Evolutionary conservation across 1,139 yeast species (phyloP), one percentile per base, ranked within the genome.

Genomic region (Hanseniaspora uvarum): DNA sequence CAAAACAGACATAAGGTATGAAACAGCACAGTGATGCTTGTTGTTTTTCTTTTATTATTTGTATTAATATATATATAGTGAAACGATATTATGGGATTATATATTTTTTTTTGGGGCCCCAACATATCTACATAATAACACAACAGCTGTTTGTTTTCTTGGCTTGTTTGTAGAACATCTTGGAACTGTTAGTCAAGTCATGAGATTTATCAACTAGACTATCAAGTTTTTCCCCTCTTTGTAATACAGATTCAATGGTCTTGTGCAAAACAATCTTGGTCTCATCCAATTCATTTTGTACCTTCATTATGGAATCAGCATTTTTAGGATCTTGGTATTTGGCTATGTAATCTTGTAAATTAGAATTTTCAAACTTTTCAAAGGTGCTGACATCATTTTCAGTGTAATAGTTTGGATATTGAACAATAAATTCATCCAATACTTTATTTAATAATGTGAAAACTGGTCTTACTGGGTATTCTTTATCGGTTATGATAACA

Each of bases 131-230:
- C 76, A 84, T 78, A 61, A 89, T 77, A 23, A 83, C 76, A 73
- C 98, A 94, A 72, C 98, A 92, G 26, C 96, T 86, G 72, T 92
- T 92, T 46, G 97, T 88, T 78, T 87, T 88, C 74, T 89, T 88
- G 38, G 98, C 98, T 70, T 92, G 96, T 68, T 87, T 88, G 74
- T 92, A 92, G 68, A 94, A 92, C 86, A 88, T 86, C 67, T 94
- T 79, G 37, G 96, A 86, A 53, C 94, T 80, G 33, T 87, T 78
- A 40, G 94, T 83, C 63, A 92, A 76, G 1, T 96, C 95, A 67
- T 89, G 97, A 30, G 95, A 83, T 72, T 92, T 92, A 67, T 89
- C 96, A 43, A 92, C 98, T 64, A 92, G 75, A 52, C 94, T 78
- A 66, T 92, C 98, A 65, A 92, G 77, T 66, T 88, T 88, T 70